Conservation (phyloP, 441 rosid genomes). For the Sinapis alba region DNA sequence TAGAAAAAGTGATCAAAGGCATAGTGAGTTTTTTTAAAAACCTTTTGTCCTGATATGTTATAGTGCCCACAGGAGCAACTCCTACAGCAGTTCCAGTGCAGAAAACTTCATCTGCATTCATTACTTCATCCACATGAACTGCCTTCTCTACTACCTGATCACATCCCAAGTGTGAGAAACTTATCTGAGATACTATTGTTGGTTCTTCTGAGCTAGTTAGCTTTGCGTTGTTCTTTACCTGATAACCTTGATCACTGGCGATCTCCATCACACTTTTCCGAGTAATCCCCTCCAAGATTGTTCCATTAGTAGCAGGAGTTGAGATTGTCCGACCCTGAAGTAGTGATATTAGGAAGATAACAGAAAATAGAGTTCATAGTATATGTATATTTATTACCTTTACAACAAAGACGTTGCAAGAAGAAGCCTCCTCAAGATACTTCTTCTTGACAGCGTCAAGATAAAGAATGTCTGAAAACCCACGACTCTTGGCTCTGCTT, state of each 20-base stretch:
- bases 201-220: not conserved
- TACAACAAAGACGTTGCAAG: slow-evolving; percentile 77
- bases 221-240: slow-evolving; percentile 47
- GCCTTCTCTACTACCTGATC: slow-evolving; percentile 71
- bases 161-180: slow-evolving; percentile 1
- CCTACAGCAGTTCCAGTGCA: slow-evolving; percentile 96
- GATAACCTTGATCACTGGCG: slow-evolving; percentile 68
- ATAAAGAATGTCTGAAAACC: slow-evolving; percentile 85
- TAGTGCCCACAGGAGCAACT: slow-evolving; percentile 72
- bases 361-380: not conserved
- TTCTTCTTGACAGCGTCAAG: slow-evolving; percentile 69
- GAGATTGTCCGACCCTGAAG: slow-evolving; percentile 66
- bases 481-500: slow-evolving; percentile 65
- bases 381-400: slow-evolving; percentile 50
- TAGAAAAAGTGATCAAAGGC: not conserved
- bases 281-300: slow-evolving; percentile 84
- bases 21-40: slow-evolving; percentile 7
- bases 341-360: not conserved
- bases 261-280: slow-evolving; percentile 80
- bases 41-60: slow-evolving; percentile 69
- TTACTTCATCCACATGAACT: slow-evolving; percentile 64
- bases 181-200: not conserved
- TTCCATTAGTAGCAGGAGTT: slow-evolving; percentile 76
- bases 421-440: slow-evolving; percentile 83
- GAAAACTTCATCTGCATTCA: slow-evolving; percentile 82